These are phyloP conservation scores for Naganishia cerealis DNA, from an alignment of 1,284 basidiomycete species.

Conservation along the genomic window DNA sequence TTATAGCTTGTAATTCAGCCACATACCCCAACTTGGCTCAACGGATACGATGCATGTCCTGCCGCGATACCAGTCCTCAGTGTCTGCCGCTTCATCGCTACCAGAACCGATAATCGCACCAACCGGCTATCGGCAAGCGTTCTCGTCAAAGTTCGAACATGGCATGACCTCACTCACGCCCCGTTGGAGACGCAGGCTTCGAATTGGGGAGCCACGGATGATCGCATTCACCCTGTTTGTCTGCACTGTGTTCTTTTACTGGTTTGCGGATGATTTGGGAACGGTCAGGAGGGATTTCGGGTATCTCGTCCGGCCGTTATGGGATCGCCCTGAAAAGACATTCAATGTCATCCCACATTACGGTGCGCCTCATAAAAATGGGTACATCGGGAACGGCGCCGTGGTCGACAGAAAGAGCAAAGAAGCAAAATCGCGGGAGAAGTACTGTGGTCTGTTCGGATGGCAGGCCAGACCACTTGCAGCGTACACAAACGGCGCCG, in stretches of 20 bases:
- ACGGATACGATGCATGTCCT: background rate
- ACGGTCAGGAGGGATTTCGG: constrained; percentile 37
- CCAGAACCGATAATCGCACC: background rate
- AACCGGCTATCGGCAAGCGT: background rate
- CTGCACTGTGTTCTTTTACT: background rate
- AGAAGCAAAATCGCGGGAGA: background rate
- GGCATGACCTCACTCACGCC: background rate
- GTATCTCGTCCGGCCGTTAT: constrained; percentile 42
- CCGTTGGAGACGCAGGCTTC: constrained; percentile 2
- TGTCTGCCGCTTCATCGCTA: background rate
- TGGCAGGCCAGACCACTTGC: constrained; percentile 29
- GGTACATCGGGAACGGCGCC: background rate
- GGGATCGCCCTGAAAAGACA: constrained; percentile 37
- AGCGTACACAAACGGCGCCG: background rate
- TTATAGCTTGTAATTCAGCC: background rate
- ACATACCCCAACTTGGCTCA: background rate
- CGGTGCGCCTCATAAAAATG: background rate
- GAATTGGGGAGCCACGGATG: background rate
- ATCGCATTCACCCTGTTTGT: background rate
- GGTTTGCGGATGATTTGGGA: constrained; percentile 3
- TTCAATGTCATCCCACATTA: constrained; percentile 39
- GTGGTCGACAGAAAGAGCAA: background rate
- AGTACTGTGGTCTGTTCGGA: constrained; percentile 39
- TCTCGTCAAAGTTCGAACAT: background rate
- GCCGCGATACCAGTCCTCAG: background rate